phyloP scores from a whole-genome alignment of 2,329 filamentous ascomycete genomes.

The Curvularia hawaiiensis region DNA sequence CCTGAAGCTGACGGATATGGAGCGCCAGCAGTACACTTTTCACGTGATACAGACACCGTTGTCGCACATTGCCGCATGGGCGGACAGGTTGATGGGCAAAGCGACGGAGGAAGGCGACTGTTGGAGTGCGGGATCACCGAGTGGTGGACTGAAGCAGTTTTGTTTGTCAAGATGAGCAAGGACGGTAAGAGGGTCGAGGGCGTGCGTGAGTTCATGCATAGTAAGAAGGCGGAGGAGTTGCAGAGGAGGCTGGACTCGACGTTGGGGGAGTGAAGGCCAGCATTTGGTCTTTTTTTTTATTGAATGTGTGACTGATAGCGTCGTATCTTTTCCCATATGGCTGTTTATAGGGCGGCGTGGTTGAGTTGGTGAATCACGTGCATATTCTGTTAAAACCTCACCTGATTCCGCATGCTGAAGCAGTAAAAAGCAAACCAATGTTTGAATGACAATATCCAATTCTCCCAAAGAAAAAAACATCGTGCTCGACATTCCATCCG shows the following conservation, averaged over 20 bases:
- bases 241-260: conserved; percentile 47
- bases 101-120: conserved; percentile 24
- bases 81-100: conserved; percentile 26
- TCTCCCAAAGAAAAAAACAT: background rate
- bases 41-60: conserved; percentile 38
- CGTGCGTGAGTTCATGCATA: conserved; percentile 52
- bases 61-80: conserved; percentile 44
- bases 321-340: background rate
- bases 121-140: conserved; percentile 22
- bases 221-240: conserved; percentile 42
- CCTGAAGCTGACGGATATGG: conserved; percentile 46
- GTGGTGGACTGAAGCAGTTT: conserved; percentile 37
- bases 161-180: conserved; percentile 31
- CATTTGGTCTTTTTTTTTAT: background rate
- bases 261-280: conserved; percentile 23
- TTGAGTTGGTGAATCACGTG: background rate
- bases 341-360: background rate
- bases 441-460: background rate
- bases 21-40: conserved; percentile 26
- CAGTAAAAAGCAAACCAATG: background rate
- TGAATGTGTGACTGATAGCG: background rate
- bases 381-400: background rate
- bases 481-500: no score
- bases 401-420: background rate
- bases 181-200: conserved; percentile 32